phyloP scores from a whole-genome alignment of 768 basidiomycete species.

The Boletus rubroflammeus region DNA sequence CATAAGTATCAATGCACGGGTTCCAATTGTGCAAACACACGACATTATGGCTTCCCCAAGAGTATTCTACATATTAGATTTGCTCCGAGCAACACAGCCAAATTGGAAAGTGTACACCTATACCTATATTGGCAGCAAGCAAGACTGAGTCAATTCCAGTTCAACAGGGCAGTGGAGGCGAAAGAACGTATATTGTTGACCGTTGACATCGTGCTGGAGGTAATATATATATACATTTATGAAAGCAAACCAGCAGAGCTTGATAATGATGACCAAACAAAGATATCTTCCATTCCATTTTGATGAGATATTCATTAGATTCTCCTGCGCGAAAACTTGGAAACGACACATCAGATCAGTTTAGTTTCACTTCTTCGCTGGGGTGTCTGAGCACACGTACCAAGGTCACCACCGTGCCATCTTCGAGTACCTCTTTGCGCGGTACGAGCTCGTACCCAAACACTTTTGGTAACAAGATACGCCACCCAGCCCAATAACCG shows the following conservation, averaged over 20 bases:
- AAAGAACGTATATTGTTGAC: too few relatives aligned
- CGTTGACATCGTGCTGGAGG: too few relatives aligned
- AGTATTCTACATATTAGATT: too few relatives aligned
- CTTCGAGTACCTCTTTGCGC: constrained; percentile 43
- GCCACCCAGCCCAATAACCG: constrained; percentile 54
- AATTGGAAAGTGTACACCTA: too few relatives aligned
- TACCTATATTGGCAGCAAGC: too few relatives aligned
- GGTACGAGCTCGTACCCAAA: constrained; percentile 48
- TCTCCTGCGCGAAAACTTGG: constrained; percentile 11
- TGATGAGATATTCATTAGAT: not conserved
- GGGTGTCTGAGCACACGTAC: constrained; percentile 30
- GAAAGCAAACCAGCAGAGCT: not conserved
- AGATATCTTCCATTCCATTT: not conserved
- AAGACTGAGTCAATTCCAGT: too few relatives aligned
- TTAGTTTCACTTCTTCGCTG: too few relatives aligned
- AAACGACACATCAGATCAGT: not conserved
- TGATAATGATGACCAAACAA: not conserved
- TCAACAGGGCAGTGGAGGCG: too few relatives aligned
- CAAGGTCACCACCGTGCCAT: constrained; percentile 53
- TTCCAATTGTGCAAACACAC: too few relatives aligned
- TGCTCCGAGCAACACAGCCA: too few relatives aligned
- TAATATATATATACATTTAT: not conserved
- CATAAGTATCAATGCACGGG: too few relatives aligned
- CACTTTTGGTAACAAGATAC: constrained; percentile 44
- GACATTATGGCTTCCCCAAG: too few relatives aligned